These are phyloP conservation scores for Phytopythium boreale DNA, from an alignment of 352 stramenopile genomes.

Conservation along the genomic window DNA sequence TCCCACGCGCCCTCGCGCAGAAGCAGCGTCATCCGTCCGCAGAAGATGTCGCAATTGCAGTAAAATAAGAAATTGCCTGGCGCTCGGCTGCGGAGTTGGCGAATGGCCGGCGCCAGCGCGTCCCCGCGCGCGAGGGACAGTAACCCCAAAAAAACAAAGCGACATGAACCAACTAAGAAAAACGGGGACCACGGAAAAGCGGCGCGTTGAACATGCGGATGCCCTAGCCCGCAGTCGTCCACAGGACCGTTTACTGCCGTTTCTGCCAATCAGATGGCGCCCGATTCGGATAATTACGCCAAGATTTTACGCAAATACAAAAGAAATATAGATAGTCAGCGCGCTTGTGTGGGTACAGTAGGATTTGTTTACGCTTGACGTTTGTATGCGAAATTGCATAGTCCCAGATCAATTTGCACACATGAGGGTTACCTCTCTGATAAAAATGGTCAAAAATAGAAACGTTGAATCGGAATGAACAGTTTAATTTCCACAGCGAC, in stretches of 20 bases:
- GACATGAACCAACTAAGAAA: neutral
- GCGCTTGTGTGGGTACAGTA: too few relatives aligned
- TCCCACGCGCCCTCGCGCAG: neutral
- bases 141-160: neutral
- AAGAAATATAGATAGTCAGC: too few relatives aligned
- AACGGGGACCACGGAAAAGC: neutral
- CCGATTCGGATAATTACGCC: too few relatives aligned
- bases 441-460: too few relatives aligned
- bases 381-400: neutral
- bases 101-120: neutral
- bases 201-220: neutral
- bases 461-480: neutral
- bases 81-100: neutral
- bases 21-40: neutral
- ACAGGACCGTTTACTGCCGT: too few relatives aligned
- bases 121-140: neutral
- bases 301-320: too few relatives aligned
- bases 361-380: neutral
- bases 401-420: neutral
- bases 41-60: neutral
- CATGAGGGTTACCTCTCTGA: too few relatives aligned
- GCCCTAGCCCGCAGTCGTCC: too few relatives aligned
- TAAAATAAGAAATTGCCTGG: neutral
- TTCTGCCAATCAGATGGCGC: neutral
- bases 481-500: too few relatives aligned